A percentile compares a stretch with the other conserved stretches of the same genome.
Conservation (phyloP, 192 early-diverging fungal genomes). For the Coemansia sp. region DNA sequence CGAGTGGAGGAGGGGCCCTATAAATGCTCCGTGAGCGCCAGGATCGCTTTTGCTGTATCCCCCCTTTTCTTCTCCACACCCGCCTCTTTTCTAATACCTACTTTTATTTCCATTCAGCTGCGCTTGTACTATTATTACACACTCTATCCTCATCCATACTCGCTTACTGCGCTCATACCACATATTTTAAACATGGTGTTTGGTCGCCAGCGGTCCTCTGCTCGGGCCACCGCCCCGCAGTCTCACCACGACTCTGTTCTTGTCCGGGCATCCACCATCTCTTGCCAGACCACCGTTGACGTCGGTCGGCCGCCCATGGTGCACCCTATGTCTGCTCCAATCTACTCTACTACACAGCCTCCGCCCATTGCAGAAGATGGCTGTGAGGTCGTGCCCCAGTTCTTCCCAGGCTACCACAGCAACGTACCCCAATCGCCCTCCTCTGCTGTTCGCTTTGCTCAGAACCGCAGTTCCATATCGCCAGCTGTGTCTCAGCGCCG, state of each 20-base stretch:
- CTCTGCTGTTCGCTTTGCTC: background rate
- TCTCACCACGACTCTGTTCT: slow-evolving; percentile 4
- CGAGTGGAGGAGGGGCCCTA: background rate
- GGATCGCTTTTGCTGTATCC: background rate
- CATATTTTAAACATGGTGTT: slow-evolving; percentile 3
- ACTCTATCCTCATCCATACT: background rate
- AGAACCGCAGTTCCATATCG: background rate
- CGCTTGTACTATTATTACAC: background rate
- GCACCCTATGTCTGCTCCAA: slow-evolving; percentile 21
- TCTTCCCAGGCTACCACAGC: slow-evolving; percentile 36
- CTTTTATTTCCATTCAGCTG: background rate
- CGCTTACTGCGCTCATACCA: background rate
- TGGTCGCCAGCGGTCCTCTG: slow-evolving; percentile 5
- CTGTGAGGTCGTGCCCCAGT: slow-evolving; percentile 48
- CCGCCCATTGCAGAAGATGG: slow-evolving; percentile 34
- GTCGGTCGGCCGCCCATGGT: slow-evolving; percentile 21
- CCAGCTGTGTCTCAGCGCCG: slow-evolving; percentile 25
- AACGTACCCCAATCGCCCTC: slow-evolving; percentile 1
- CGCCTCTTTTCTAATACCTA: background rate
- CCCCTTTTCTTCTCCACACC: background rate
- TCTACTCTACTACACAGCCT: background rate
- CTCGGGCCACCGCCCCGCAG: slow-evolving; percentile 3
- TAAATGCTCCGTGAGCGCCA: background rate
- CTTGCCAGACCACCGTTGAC: background rate
- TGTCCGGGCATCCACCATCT: slow-evolving; percentile 7